Base-by-base conservation (phyloP, 2,329 filamentous ascomycete species). In the Niveomyces coronatus region DNA sequence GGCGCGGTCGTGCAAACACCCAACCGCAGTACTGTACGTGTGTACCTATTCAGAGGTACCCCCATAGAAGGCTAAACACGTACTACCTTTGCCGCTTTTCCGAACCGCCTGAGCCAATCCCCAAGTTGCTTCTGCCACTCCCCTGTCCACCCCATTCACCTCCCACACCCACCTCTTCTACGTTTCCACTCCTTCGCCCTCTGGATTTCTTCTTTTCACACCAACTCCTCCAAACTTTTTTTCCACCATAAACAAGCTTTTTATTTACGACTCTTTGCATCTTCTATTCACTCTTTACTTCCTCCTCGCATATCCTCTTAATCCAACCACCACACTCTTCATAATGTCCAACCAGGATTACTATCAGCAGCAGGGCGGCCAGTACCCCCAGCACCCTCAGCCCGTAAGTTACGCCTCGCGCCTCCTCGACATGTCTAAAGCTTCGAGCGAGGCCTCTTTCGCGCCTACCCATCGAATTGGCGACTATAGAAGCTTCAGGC, bases 321-420 rank as follows among this genome's bases (percentile, higher is more conserved):
- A 15, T 27, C 27, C 24, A 9, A 20, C 8, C 22, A 23, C 17
- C 19, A 10, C 18, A 26, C 20, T 26, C 22, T 35, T 20, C 44
- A 49, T 27, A 42, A 64, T 64, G 62, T 58, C 62, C 35, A 60
- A 52, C 49, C 53, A 63, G 44, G 61, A 64, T 23, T 64, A 64
- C 53, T 64, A 64, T 50, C 49, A 56, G 42, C 51, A 53, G 35
- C 54, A 54, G 26, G 52, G 49, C 17, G 48, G 47, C 42, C 48
- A 49, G 37, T 40, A 40, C 19, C 41, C 37, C 24, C 59, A 62
- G 40, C 56, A 63, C 15, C 62, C 62, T 14, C 62, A 60, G 42
- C 45, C 56, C 24, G 62, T 65, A 56, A 54, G 62, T 46, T 27
- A 26, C 29, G 17, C 23, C 8, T 8, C 23, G 23, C 8, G 8